Evolutionary conservation across 306 rosid species (phyloP), one percentile per base, ranked within the genome.

Genomic region (Citrullus amarus): DNA sequence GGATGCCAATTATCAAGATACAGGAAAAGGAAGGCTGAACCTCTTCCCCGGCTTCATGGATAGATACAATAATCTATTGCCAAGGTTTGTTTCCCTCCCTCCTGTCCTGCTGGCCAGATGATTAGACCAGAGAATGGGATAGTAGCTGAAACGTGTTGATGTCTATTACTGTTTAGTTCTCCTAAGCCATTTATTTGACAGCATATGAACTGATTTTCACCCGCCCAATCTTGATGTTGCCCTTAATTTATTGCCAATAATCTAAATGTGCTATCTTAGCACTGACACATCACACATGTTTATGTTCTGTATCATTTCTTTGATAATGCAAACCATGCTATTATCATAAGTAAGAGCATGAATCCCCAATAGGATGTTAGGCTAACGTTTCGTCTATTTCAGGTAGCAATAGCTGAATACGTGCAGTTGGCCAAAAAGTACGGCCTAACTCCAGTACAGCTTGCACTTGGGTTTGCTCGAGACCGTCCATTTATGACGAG

Each of bases 31-130:
- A 88, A 83, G 98, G 85, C 1, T 95, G n/a, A 91, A 84, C 76
- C 95, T 89, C 83, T 91, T 92, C 82, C 96, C 98, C 2, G 88
- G 90, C 67, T 92, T 86, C 89, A 95, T 92, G 97, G 97, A 91
- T 79, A 91, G 97, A 95, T 92, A 92, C 80, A 88, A 88, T 82
- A 68, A 86, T 92, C 97, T 13, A 3, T 75, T 67, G 76, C 98
- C 51, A 89, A 82, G 93, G 98, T 95, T 89, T 20, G 85, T 51
- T 51, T 44, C 53, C 38, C 56, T 75, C 34, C 0, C 50, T 59
- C 13, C 68, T 38, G n/a, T n/a, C n/a, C 55, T 20, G 66, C 36
- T 30, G 9, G 54, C 54, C 54, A 48, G 9, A 67, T n/a, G 74
- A 67, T 67, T 67, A 68, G 32, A 41, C 75, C 41, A 68, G 17